These are phyloP conservation scores for Acmispon strigosus DNA, from an alignment of 306 rosid genomes.

Conservation along the genomic window DNA sequence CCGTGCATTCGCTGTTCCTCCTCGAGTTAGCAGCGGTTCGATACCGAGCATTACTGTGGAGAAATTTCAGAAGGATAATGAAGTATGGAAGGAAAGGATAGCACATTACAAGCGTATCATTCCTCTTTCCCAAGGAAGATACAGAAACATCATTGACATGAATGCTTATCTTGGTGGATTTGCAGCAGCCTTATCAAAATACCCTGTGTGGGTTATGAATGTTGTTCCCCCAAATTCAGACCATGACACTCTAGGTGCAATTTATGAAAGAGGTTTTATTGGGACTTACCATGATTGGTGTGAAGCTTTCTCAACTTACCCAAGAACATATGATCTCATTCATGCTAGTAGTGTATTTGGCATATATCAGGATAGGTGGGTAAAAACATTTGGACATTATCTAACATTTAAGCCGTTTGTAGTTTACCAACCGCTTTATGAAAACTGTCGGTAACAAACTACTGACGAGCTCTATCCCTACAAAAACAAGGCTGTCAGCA, in stretches of 20 bases:
- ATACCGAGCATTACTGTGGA: conserved; percentile 46
- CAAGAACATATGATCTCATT: conserved; percentile 90
- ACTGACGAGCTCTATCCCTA: too few species aligned
- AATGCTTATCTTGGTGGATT: conserved; percentile 88
- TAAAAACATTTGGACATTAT: conserved; percentile 8
- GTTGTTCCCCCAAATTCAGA: conserved; percentile 67
- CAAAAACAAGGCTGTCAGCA: too few species aligned
- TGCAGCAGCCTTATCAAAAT: conserved; percentile 57
- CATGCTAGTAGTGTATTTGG: conserved; percentile 71
- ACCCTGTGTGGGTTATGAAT: conserved; percentile 93
- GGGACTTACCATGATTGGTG: conserved; percentile 97
- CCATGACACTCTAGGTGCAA: conserved; percentile 66
- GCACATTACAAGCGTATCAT: conserved; percentile 49
- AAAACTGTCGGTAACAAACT: too few species aligned
- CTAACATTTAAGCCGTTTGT: not conserved
- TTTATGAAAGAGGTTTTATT: conserved; percentile 83
- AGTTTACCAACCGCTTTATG: too few species aligned
- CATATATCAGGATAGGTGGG: conserved; percentile 92
- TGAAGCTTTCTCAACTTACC: conserved; percentile 91
- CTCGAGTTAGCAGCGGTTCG: conserved; percentile 67
- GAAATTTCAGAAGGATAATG: conserved; percentile 59
- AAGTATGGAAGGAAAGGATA: conserved; percentile 62
- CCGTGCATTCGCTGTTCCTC: conserved; percentile 73
- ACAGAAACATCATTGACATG: conserved; percentile 86
- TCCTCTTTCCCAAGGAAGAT: conserved; percentile 58